phyloP scores from a whole-genome alignment of 441 rosid genomes.

The Gossypium gossypioides region DNA sequence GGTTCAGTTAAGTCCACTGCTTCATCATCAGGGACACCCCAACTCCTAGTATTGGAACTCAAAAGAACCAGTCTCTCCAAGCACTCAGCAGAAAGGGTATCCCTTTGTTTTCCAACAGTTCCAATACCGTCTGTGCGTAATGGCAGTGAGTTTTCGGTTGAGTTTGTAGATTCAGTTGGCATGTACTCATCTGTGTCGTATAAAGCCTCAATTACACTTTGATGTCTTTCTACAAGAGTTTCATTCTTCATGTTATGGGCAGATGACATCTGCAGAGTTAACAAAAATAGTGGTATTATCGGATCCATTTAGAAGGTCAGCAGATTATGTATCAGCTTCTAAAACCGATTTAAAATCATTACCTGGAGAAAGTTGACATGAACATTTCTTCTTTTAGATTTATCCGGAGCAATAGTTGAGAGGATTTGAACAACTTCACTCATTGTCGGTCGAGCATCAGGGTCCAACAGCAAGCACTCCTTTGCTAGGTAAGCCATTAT shows the following conservation, averaged over 20 bases:
- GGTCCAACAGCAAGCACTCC: slow-evolving; percentile 80
- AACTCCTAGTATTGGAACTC: slow-evolving; percentile 47
- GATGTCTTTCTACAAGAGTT: slow-evolving; percentile 14
- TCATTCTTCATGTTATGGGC: slow-evolving; percentile 19
- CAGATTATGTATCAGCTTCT: background rate
- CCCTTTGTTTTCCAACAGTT: slow-evolving; percentile 10
- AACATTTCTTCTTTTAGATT: slow-evolving; percentile 52
- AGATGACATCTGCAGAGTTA: slow-evolving; percentile 31
- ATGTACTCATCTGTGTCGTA: slow-evolving; percentile 22
- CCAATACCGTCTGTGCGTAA: slow-evolving; percentile 7
- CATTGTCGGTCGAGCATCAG: slow-evolving; percentile 91
- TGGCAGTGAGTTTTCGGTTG: slow-evolving; percentile 17
- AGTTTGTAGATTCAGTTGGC: slow-evolving; percentile 8
- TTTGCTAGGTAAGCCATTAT: slow-evolving; percentile 84
- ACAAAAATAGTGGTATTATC: background rate
- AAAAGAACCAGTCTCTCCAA: slow-evolving; percentile 30
- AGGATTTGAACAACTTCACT: slow-evolving; percentile 92
- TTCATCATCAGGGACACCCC: slow-evolving; percentile 51
- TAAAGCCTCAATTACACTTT: slow-evolving; percentile 19
- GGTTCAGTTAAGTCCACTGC: slow-evolving; percentile 79
- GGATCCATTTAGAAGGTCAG: background rate
- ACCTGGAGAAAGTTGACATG: slow-evolving; percentile 64
- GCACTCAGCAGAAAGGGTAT: slow-evolving; percentile 24
- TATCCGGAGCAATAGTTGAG: slow-evolving; percentile 65
- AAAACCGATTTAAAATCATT: slow-evolving; percentile 4